Percentiles rank a stretch among this genome's conserved stretches.
phyloP scores from a whole-genome alignment of 148 eudicot species.

The Camellia sinensis region DNA sequence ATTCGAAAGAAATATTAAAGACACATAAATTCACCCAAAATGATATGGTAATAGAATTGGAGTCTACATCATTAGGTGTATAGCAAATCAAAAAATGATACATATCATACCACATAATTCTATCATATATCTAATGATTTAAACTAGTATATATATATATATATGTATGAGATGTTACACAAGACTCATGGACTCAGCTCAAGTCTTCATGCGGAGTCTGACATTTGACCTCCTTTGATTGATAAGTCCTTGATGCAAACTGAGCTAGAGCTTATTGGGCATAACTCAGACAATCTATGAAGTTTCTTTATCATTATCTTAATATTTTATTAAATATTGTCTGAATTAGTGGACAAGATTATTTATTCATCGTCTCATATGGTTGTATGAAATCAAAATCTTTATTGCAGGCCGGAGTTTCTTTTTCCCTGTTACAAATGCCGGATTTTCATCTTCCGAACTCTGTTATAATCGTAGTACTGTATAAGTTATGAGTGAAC shows the following conservation, averaged over 20 bases:
- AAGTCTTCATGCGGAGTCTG: background rate
- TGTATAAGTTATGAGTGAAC: background rate
- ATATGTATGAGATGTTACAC: too few species aligned
- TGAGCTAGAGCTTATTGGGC: background rate
- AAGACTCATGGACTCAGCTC: background rate
- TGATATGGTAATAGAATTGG: too few species aligned
- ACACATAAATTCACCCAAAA: too few species aligned
- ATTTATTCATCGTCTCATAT: background rate
- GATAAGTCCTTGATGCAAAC: background rate
- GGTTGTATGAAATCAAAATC: background rate
- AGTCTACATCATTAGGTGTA: too few species aligned
- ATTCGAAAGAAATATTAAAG: too few species aligned
- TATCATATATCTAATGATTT: too few species aligned
- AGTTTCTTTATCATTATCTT: background rate
- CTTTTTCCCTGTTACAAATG: background rate
- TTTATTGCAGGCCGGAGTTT: background rate
- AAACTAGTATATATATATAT: too few species aligned
- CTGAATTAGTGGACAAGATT: background rate
- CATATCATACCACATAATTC: too few species aligned
- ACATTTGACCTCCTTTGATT: background rate
- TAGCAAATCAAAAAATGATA: too few species aligned
- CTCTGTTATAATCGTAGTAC: background rate
- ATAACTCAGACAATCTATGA: background rate
- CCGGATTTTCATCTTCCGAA: background rate
- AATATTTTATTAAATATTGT: background rate